Percentiles rank a stretch among this genome's conserved stretches.
Evolutionary conservation across 805 yeast genomes (phyloP).

Genomic region (Nakazawaea molendinolei): DNA sequence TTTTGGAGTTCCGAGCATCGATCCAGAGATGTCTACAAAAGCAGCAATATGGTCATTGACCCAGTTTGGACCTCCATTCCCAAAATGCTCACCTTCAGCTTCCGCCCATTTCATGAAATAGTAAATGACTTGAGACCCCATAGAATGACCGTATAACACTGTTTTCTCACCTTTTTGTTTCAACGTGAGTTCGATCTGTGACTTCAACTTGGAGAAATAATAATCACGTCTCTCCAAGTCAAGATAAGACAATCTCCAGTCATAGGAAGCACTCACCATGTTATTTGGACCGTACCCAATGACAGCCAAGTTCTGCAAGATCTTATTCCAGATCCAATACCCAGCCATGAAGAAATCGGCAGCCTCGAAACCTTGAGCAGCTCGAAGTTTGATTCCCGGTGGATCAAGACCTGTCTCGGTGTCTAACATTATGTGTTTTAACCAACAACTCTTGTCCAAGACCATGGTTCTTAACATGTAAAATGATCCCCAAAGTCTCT

Average conservation of each 20-base stretch:
- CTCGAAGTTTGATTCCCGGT: constrained; percentile 68
- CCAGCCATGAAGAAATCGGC: constrained; percentile 97
- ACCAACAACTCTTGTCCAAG: constrained; percentile 88
- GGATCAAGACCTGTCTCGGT: constrained; percentile 93
- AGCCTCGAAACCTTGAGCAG: constrained; percentile 95
- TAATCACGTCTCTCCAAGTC: constrained; percentile 86
- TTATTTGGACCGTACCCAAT: constrained; percentile 89
- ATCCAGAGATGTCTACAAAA: constrained; percentile 82
- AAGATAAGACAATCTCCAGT: constrained; percentile 89
- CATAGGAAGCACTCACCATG: constrained; percentile 89
- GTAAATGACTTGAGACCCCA: constrained; percentile 89
- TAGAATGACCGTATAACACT: constrained; percentile 84
- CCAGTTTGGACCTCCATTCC: constrained; percentile 91
- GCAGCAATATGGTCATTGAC: constrained; percentile 79
- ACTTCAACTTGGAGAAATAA: constrained; percentile 73
- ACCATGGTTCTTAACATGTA: constrained; percentile 92
- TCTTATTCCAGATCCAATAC: constrained; percentile 98
- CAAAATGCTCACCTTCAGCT: constrained; percentile 71
- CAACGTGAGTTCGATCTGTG: constrained; percentile 59
- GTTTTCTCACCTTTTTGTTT: constrained; percentile 54
- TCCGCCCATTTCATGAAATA: constrained; percentile 97
- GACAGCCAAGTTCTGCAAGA: constrained; percentile 89
- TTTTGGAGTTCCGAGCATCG: constrained; percentile 91
- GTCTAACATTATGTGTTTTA: constrained; percentile 84
- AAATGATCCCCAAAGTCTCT: constrained; percentile 94